phyloP scores from a whole-genome alignment of 495 filamentous ascomycete species.

The Amniculicola lignicola region DNA sequence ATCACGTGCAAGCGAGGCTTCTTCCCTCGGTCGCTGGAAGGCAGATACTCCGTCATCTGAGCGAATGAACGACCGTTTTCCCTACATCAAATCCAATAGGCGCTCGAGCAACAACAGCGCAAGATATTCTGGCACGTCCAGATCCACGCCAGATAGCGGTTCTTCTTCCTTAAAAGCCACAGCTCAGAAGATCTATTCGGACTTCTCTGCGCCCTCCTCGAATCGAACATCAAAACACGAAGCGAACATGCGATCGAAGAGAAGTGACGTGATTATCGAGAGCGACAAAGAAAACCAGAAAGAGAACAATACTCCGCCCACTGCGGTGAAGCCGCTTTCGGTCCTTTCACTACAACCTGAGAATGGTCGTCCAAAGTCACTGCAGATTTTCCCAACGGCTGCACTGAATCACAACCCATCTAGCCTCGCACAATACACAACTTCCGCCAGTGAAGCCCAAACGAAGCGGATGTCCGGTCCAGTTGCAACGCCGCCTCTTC shows the following conservation, averaged over 20 bases:
- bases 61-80: slow-evolving; percentile 41
- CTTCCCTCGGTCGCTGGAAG: background rate
- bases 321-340: background rate
- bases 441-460: slow-evolving; percentile 2
- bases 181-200: slow-evolving; percentile 17
- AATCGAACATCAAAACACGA: slow-evolving; percentile 5
- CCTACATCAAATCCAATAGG: slow-evolving; percentile 32
- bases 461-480: background rate
- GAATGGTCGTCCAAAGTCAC: background rate
- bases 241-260: background rate
- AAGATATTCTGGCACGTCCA: background rate
- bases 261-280: background rate
- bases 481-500: background rate
- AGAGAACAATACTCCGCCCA: slow-evolving; percentile 2
- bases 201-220: slow-evolving; percentile 11
- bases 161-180: slow-evolving; percentile 7
- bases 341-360: background rate
- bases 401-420: slow-evolving; percentile 2
- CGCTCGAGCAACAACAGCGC: slow-evolving; percentile 24
- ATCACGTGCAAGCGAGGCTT: slow-evolving; percentile 1
- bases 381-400: background rate
- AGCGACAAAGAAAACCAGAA: slow-evolving; percentile 5
- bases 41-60: background rate
- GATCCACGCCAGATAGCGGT: slow-evolving; percentile 1
- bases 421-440: slow-evolving; percentile 13